A percentile compares a stretch with the other conserved stretches of the same genome.
Conservation (phyloP, 2,329 filamentous ascomycete species). For the Colletotrichum cuscutae region DNA sequence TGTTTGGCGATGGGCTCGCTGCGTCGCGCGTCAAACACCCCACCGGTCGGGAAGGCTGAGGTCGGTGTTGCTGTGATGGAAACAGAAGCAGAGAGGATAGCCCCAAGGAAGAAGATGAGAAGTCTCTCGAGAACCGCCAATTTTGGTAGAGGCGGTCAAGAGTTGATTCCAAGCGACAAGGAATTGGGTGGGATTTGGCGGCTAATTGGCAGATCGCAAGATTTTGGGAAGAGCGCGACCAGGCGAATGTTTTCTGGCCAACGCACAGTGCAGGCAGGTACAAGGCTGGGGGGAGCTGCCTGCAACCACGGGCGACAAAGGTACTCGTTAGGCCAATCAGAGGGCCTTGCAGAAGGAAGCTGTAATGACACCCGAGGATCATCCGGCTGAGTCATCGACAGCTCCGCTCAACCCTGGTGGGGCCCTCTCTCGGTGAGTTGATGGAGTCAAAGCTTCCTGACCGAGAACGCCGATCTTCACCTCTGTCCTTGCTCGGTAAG, state of each 20-base stretch:
- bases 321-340: constrained; percentile 15
- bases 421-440: too few relatives aligned
- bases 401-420: neutral
- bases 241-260: constrained; percentile 25
- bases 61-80: neutral
- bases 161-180: neutral
- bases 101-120: neutral
- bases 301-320: constrained; percentile 10
- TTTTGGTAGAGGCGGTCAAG: neutral
- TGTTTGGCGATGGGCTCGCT: neutral
- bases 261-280: neutral
- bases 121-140: neutral
- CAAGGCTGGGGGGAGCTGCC: constrained; percentile 31
- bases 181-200: neutral
- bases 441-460: constrained; percentile 10
- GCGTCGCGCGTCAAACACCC: constrained; percentile 18
- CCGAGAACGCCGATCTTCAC: neutral
- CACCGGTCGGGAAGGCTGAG: constrained; percentile 3
- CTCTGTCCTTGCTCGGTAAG: neutral
- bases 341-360: neutral
- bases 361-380: neutral
- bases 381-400: constrained; percentile 20
- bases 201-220: constrained; percentile 19
- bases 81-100: neutral
- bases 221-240: constrained; percentile 30